phyloP scores from a whole-genome alignment of 192 early-diverging fungal genomes.

The Geranomyces variabilis region DNA sequence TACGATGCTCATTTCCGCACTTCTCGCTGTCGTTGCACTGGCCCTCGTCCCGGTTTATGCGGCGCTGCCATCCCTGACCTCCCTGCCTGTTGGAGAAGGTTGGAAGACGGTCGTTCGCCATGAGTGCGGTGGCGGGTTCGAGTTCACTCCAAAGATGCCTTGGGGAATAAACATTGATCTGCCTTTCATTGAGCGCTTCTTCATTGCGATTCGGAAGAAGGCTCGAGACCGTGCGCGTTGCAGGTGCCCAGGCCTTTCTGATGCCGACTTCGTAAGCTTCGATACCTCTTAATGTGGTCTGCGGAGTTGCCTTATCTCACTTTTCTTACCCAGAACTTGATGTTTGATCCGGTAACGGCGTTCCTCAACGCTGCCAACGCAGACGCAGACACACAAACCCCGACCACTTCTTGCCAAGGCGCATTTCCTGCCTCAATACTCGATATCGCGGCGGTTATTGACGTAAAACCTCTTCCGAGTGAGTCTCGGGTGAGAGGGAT shows the following conservation, averaged over 20 bases:
- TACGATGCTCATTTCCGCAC: too few species aligned
- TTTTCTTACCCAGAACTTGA: background rate
- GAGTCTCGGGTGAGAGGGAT: too few species aligned
- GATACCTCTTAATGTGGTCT: background rate
- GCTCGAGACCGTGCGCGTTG: background rate
- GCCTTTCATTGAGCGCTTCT: background rate
- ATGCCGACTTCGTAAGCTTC: conserved; percentile 4
- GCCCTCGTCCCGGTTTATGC: too few species aligned
- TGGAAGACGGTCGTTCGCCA: background rate
- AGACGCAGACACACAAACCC: background rate
- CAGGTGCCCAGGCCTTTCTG: background rate
- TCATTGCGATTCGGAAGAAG: background rate
- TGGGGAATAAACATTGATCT: conserved; percentile 2
- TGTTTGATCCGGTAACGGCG: conserved; percentile 4
- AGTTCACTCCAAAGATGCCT: conserved; percentile 8
- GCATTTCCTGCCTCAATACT: background rate
- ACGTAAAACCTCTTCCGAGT: background rate
- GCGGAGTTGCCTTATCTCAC: background rate
- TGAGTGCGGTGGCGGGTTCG: conserved; percentile 4
- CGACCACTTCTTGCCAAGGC: background rate
- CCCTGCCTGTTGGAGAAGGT: background rate
- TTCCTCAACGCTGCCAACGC: background rate
- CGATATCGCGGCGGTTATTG: too few species aligned
- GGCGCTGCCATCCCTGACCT: background rate
- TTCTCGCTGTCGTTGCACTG: too few species aligned